Base-by-base conservation (phyloP, 805 yeast species). In the Saitoella complicata region DNA sequence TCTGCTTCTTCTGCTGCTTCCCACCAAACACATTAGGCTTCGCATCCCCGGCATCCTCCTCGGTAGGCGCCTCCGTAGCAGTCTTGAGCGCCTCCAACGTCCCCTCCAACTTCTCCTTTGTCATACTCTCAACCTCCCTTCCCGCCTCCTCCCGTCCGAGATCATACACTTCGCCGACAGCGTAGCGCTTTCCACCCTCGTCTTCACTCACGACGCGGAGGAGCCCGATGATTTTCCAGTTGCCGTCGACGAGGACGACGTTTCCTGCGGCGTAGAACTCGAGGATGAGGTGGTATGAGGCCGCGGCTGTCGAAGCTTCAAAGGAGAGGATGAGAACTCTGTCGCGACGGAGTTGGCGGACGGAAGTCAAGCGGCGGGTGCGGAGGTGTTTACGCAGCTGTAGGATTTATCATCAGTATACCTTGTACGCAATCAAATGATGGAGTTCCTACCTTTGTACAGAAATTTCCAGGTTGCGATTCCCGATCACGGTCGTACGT, bases 241-340 rank as follows among this genome's bases (percentile, higher is more conserved):
- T 71, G 31, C 74, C 70, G 59, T 88, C 93, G 49, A 88, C 66
- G 13, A 88, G 66, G 12, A 88, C 65, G 45, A 88, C 73, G 57
- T 88, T 88, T 31, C 98, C 98, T 2, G 95, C 95, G 57, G 95
- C 82, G 65, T 87, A 88, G 55, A 88, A 88, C 60, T 88, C 98
- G 44, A 88, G 61, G 0, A 84, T 94, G 51, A 88, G 64, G 53
- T 81, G 79, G 51, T 57, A 62, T 29, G 43, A 33, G 13, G 21
- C 30, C 11, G 32, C 38, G 13, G 32, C 55, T 64, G 76, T 43
- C 1, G 95, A 95, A 54, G 84, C 94, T 39, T 87, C 76, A 62
- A 88, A 88, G 48, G 83, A 76, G 39, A 88, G 60, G 0, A 86
- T 94, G 39, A 84, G 66, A n/a, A 84, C 75, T 59, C 97, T 71